Evolutionary conservation across 2,329 filamentous ascomycete genomes (phyloP).

Genomic region (Kalmusia sp.): DNA sequence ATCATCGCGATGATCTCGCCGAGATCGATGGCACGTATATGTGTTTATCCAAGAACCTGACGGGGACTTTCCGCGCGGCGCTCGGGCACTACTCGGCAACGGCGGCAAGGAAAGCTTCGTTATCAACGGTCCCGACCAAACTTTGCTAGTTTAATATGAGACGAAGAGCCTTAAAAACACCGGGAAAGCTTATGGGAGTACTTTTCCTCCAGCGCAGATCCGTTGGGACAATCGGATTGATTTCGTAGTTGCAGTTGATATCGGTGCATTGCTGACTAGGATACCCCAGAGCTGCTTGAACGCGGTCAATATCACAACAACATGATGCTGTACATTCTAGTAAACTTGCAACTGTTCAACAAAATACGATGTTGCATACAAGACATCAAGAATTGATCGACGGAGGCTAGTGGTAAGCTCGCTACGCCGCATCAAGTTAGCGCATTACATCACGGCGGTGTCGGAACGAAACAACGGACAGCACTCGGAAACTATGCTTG

Average conservation of each 20-base stretch:
- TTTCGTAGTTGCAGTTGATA: too few species aligned
- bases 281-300: too few species aligned
- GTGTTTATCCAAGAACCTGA: constrained; percentile 1
- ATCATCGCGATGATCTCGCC: neutral
- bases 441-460: neutral
- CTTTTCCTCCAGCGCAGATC: neutral
- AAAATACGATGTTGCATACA: neutral
- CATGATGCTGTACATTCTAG: too few species aligned
- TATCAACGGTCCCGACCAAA: neutral
- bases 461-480: neutral
- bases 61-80: neutral
- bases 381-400: neutral
- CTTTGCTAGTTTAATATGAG: neutral
- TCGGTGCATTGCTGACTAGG: too few species aligned
- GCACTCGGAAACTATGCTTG: neutral
- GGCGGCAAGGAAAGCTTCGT: neutral
- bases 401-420: neutral
- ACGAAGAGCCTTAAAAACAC: neutral
- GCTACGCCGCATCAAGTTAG: neutral
- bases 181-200: neutral
- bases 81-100: neutral
- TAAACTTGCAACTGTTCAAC: too few species aligned
- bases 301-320: too few species aligned
- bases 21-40: neutral
- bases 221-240: neutral